Evolutionary conservation across 345 rosid genomes (phyloP).

Genomic region (Toxicodendron radicans): DNA sequence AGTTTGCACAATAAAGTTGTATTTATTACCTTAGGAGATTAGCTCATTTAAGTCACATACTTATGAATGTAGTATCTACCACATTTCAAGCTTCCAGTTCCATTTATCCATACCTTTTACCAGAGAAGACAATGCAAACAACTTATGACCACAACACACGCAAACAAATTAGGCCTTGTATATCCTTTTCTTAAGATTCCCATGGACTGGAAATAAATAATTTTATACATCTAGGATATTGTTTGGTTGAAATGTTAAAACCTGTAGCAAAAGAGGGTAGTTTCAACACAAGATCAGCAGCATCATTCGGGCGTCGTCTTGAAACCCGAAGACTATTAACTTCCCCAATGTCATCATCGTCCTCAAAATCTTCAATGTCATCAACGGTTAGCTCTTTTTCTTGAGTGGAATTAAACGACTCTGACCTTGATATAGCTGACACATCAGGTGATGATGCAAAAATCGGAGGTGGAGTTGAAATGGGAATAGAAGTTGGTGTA

Average conservation of each 20-base stretch:
- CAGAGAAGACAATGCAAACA: neutral
- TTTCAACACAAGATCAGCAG: slow-evolving; percentile 68
- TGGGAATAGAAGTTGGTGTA: slow-evolving; percentile 33
- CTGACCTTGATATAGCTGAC: slow-evolving; percentile 58
- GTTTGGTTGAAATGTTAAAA: slow-evolving; percentile 25
- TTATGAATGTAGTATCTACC: neutral
- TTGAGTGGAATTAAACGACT: slow-evolving; percentile 65
- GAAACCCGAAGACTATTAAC: slow-evolving; percentile 65
- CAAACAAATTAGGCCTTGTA: neutral
- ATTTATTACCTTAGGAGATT: neutral
- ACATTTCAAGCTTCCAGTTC: neutral
- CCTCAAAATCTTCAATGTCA: slow-evolving; percentile 97
- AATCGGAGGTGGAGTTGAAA: slow-evolving; percentile 45
- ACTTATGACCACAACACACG: neutral
- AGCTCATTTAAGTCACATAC: neutral
- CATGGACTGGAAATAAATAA: neutral
- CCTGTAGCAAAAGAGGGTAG: slow-evolving; percentile 88
- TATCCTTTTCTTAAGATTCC: neutral
- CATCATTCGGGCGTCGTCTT: slow-evolving; percentile 68
- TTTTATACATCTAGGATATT: neutral
- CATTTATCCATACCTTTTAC: neutral
- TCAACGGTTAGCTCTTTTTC: slow-evolving; percentile 89
- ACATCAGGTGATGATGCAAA: slow-evolving; percentile 47
- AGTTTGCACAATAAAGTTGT: neutral
- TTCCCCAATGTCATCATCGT: slow-evolving; percentile 66